phyloP scores from a whole-genome alignment of 169 alveolate species.

The Eimeria tenella region DNA sequence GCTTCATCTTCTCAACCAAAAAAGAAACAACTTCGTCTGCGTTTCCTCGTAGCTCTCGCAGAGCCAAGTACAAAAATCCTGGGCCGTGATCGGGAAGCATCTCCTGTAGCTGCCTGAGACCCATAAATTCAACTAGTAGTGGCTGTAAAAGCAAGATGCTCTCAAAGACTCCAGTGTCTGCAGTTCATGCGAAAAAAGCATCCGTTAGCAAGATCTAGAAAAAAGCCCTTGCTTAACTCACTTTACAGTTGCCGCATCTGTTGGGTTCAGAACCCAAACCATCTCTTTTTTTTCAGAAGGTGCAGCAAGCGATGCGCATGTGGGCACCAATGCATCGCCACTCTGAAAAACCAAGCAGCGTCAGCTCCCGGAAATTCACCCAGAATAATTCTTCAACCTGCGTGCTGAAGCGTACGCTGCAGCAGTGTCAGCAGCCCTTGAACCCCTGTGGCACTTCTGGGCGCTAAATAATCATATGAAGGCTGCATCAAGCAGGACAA shows the following conservation, averaged over 20 bases:
- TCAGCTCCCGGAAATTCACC: background rate
- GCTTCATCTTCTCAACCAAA: constrained; percentile 44
- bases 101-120: constrained; percentile 65
- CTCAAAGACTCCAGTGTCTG: too few species aligned
- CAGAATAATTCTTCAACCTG: background rate
- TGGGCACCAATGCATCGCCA: background rate
- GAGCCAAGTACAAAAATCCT: constrained; percentile 58
- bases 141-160: too few species aligned
- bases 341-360: background rate
- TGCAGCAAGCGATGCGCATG: constrained; percentile 1
- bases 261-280: constrained; percentile 33
- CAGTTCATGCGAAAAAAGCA: too few species aligned
- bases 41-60: constrained; percentile 50
- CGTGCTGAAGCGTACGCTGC: background rate
- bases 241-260: constrained; percentile 28
- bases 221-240: background rate
- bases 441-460: background rate
- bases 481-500: background rate
- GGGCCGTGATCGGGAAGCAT: constrained; percentile 56
- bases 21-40: constrained; percentile 70
- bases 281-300: background rate
- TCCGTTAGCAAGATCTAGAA: too few species aligned
- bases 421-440: background rate
- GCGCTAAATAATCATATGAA: background rate
- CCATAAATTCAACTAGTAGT: background rate